These are phyloP conservation scores for Beta corolliflora DNA, from an alignment of 179 eudicot species.

Conservation along the genomic window DNA sequence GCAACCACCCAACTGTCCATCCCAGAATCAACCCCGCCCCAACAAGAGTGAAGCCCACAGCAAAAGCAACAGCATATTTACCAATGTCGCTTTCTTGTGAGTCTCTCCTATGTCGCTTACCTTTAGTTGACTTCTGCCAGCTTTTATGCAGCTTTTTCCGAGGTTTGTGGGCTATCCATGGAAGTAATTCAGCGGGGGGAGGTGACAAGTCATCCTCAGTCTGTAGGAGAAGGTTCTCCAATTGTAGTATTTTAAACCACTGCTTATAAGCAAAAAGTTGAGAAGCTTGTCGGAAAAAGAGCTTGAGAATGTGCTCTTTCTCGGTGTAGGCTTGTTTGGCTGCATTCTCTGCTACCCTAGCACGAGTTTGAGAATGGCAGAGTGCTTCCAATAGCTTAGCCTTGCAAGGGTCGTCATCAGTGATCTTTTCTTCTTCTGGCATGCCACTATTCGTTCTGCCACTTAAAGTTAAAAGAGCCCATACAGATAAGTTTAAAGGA, in stretches of 20 bases:
- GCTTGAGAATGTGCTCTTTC: conserved; percentile 80
- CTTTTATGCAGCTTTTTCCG: conserved; percentile 32
- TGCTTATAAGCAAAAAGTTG: conserved; percentile 87
- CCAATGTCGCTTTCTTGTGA: conserved; percentile 47
- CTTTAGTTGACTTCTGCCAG: conserved; percentile 40
- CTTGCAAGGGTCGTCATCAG: conserved; percentile 44
- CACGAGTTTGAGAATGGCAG: conserved; percentile 92
- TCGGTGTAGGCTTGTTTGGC: conserved; percentile 74
- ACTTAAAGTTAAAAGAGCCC: conserved; percentile 1
- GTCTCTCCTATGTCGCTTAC: conserved; percentile 42
- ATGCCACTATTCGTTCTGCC: conserved; percentile 30
- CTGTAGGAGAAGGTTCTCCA: conserved; percentile 60
- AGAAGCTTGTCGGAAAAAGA: conserved; percentile 80
- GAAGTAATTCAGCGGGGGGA: conserved; percentile 37
- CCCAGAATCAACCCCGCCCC: conserved; percentile 90
- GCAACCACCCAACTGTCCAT: conserved; percentile 87
- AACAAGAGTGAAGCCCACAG: conserved; percentile 77
- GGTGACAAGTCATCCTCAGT: conserved; percentile 37
- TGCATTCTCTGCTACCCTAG: conserved; percentile 86
- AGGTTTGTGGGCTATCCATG: conserved; percentile 45
- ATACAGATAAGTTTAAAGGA: conserved; percentile 8
- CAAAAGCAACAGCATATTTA: conserved; percentile 66
- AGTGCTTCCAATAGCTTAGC: conserved; percentile 85
- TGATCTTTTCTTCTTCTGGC: conserved; percentile 17
- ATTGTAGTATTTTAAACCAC: conserved; percentile 78